A percentile compares a stretch with the other conserved stretches of the same genome.
Conservation (phyloP, 768 basidiomycete genomes). For the Phaeotremella fagi region DNA sequence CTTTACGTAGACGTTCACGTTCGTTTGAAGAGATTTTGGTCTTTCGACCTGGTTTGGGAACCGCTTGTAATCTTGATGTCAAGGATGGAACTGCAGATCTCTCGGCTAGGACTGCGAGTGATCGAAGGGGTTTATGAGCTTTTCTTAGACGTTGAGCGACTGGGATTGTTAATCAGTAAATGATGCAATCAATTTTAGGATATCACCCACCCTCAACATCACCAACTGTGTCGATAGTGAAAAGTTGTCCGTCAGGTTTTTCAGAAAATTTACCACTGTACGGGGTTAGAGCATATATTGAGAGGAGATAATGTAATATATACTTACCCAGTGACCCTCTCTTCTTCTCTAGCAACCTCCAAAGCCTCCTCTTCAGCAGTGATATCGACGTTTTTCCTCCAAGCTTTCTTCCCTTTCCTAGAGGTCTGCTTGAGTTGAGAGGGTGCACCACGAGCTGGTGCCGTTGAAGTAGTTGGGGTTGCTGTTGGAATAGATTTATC, state of each 20-base stretch:
- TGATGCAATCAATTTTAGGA: neutral
- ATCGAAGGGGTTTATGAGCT: conserved; percentile 48
- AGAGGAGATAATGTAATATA: neutral
- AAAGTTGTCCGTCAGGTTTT: conserved; percentile 67
- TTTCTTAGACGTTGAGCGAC: conserved; percentile 41
- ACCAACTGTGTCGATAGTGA: conserved; percentile 72
- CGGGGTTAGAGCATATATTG: neutral
- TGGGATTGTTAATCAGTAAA: conserved; percentile 1
- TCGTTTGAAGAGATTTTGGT: neutral
- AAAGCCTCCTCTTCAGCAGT: conserved; percentile 69
- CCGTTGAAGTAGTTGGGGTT: neutral
- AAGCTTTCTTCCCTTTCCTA: conserved; percentile 85
- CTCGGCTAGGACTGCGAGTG: conserved; percentile 72
- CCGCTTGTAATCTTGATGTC: conserved; percentile 51
- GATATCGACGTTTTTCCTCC: conserved; percentile 89
- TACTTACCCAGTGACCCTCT: conserved; percentile 69
- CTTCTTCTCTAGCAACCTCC: conserved; percentile 73
- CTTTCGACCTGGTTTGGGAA: conserved; percentile 3
- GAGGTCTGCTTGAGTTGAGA: conserved; percentile 58
- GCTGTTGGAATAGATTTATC: neutral
- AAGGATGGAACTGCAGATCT: conserved; percentile 86
- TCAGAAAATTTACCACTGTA: conserved; percentile 12
- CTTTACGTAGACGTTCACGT: neutral
- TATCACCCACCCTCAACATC: conserved; percentile 60
- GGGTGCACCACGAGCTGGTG: conserved; percentile 46